These are phyloP conservation scores for Quercus berberidifolia DNA, from an alignment of 306 rosid genomes.

Conservation along the genomic window DNA sequence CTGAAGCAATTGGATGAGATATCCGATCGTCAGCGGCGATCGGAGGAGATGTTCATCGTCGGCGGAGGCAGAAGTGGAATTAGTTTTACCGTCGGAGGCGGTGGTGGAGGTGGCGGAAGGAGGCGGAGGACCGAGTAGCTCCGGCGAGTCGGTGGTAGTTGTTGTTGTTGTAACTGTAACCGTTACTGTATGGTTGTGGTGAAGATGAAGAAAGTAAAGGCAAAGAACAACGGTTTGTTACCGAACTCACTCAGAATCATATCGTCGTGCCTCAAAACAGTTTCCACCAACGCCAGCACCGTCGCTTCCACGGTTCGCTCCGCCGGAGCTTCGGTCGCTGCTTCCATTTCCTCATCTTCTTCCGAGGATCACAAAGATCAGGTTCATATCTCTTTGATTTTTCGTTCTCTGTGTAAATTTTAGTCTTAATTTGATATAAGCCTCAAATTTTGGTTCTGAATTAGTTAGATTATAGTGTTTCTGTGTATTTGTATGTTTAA, in stretches of 20 bases:
- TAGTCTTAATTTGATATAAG: not conserved
- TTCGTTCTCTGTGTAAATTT: not conserved
- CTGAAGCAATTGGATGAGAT: constrained; percentile 30
- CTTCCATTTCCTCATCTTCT: constrained; percentile 57
- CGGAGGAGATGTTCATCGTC: constrained; percentile 43
- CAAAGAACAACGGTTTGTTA: constrained; percentile 65
- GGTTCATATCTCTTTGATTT: constrained; percentile 26
- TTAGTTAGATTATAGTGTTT: not conserved
- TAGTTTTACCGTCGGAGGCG: not conserved
- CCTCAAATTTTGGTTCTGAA: not conserved
- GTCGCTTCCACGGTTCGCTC: constrained; percentile 89
- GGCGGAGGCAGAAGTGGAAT: not conserved
- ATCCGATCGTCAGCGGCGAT: constrained; percentile 36
- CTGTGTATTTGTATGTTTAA: no score
- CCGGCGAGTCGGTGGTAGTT: constrained; percentile 17
- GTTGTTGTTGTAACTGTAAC: no score
- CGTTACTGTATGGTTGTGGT: not conserved
- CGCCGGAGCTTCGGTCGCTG: constrained; percentile 82
- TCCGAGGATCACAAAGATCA: constrained; percentile 83
- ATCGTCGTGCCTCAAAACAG: constrained; percentile 83
- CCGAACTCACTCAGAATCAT: constrained; percentile 83
- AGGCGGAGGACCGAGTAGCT: constrained; percentile 7
- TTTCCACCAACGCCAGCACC: constrained; percentile 73
- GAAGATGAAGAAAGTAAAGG: constrained; percentile 62
- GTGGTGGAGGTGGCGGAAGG: constrained; percentile 9